Base-by-base conservation (phyloP, 345 rosid species). In the Salix koriyanagi region DNA sequence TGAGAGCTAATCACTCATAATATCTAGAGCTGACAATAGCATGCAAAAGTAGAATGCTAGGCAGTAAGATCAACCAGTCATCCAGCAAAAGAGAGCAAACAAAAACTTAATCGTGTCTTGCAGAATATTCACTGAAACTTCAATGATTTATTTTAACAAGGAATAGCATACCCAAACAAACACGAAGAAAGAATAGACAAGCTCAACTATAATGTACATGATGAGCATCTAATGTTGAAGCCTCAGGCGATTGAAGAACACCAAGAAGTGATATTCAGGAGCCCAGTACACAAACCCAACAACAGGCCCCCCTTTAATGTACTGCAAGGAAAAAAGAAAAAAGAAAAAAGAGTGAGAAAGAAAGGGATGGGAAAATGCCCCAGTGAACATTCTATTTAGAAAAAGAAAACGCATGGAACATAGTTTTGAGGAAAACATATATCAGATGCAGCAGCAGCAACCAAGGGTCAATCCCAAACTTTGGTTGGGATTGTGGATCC, bases 261-360 rank as follows among this genome's bases (percentile, higher is more conserved):
- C 89, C 89, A 95, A 88, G 88, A 90, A 91, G 81, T 91, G 98
- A 86, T 93, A 89, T 85, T 95, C 97, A 71, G 99, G 98, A 71
- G 91, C 99, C 98, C 99, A 93, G 67, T 91, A 91, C 39, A 93
- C 88, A 79, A 95, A 95, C 81, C 98, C 99, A 70, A 93, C 92
- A 10, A 95, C 92, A n/a, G 97, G 99, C 28, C 97, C 98, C 75
- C 93, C 96, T 90, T 91, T 90, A 61, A 91, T 86, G 79, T 89
- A 88, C 99, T 95, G 97, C 87, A 86, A 11, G 25, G 65, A 60
- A 70, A 77, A 75, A 28, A 26, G 28, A 26, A 6, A 52, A 0
- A 0, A 15, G 14, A 44, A 9, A 14, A 16, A 6, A 23, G 19
- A 52, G n/a, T 52, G 58, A 52, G 58, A 52, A 50, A 16, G n/a